Evolutionary conservation across 2,329 filamentous ascomycete species (phyloP), one percentile per base, ranked within the genome.

Genomic region (Sphaerostilbella broomeana): DNA sequence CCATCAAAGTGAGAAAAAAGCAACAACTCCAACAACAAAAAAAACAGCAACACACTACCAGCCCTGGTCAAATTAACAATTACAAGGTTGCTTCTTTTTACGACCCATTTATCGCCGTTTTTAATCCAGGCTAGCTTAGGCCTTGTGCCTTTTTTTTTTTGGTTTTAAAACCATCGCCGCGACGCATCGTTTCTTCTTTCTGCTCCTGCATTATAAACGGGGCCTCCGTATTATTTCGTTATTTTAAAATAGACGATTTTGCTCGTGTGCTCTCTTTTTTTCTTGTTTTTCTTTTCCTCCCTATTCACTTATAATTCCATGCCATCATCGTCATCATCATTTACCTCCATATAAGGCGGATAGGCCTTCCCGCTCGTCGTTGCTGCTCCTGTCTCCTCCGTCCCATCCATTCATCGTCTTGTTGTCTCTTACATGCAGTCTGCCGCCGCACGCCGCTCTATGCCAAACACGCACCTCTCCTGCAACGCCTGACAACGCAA

Each of bases 401-500:
- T 25, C 31, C 39, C 21, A 21, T 29, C 16, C 36, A 36, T 35
- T 24, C 26, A 17, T 15, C 19, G 13, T n/a, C 7, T 22, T 20
- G 21, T 28, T 28, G 22, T 28, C 24, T 40, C 30, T 40, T 35
- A 34, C 30, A 35, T 43, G 41, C 41, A 43, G 36, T 32, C 32
- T 40, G 24, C 41, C 40, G 40, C 22, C n/a, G 17, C 12, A 10
- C 11, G 18, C 17, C n/a, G n/a, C n/a, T 31, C 41, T 31, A 22
- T 29, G 31, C 32, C 26, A 39, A 43, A 37, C 35, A 33, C 29
- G 30, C 35, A 40, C 26, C 18, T 21, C 21, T 32, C 17, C 38
- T 41, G 38, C 38, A 41, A 30, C 30, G 19, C 26, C 36, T 41
- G 38, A 35, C 38, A 41, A 21, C 38, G 17, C 38, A 41, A 36